Base-by-base conservation (phyloP, 805 yeast genomes). In the Yamadazyma sp. region DNA sequence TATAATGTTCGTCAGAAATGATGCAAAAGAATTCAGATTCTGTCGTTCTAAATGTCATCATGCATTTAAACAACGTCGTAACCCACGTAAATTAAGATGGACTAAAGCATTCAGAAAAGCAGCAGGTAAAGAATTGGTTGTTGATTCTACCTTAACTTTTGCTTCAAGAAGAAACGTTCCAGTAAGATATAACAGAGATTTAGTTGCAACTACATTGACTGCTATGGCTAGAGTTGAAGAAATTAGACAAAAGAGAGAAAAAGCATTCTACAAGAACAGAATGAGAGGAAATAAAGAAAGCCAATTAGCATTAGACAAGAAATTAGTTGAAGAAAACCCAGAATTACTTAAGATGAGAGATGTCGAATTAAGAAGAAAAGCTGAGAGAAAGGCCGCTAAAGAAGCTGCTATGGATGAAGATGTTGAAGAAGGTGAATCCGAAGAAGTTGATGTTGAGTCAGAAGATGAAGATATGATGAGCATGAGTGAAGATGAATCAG, bases 41-140 rank as follows among this genome's bases (percentile, higher is more conserved):
- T 93, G 98, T 50, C 86, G 97, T 60, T 88, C 98, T 43, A 93
- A 93, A 62, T 93, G 98, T 70, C 98, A 93, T 69, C 87, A 89
- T 61, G 83, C 88, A 37, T 93, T 93, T 80, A 93, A 93, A 62
- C 94, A 88, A 71, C 88, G 96, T 74, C 82, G 98, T 67, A 93
- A 93, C 71, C 98, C 98, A 52, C 82, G 98, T 70, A 93, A 93
- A 66, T 80, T 89, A 65, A 85, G 78, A 68, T 93, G 98, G 98
- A 93, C 98, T 38, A 93, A 93, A 65, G 98, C 98, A 1, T 93
- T 93, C 76, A 80, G 98, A 70, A 93, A 93, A 64, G 95, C 98
- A 43, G 98, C 98, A 29, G 98, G 98, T 55, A 93, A 93, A 64
- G 98, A 93, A 61, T 77, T 93, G 73, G 96, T 95, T 16, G 98